These are phyloP conservation scores for Beauveria sp. DNA, from an alignment of 2,329 filamentous ascomycete species.

Conservation along the genomic window DNA sequence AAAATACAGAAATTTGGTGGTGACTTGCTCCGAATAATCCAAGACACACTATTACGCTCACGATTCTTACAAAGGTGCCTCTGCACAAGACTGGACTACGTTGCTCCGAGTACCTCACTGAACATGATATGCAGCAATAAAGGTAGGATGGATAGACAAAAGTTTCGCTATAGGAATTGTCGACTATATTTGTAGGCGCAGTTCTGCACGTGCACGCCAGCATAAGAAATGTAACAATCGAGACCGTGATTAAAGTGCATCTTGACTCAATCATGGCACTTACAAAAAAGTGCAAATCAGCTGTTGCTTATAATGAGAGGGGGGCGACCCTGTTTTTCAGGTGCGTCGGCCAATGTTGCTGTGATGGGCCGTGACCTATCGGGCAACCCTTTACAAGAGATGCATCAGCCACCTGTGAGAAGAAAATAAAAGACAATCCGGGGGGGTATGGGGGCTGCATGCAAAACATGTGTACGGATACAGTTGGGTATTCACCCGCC, in stretches of 20 bases:
- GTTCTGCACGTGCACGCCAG: no score
- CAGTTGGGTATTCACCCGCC: no score
- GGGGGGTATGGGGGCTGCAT: background rate
- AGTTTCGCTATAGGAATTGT: no score
- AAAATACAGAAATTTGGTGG: no score
- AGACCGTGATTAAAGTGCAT: background rate
- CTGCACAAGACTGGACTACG: no score
- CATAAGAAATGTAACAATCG: no score
- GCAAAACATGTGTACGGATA: background rate
- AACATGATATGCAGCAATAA: no score
- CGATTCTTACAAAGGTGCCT: no score
- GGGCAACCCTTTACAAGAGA: background rate
- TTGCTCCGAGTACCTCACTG: no score
- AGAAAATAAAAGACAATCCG: background rate
- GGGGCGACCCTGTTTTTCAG: background rate
- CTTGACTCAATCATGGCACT: background rate
- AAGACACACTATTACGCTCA: no score
- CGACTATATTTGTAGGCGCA: no score
- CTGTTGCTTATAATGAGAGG: background rate
- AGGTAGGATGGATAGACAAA: background rate
- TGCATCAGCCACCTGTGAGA: background rate
- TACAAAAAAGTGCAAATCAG: background rate
- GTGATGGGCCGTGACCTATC: background rate
- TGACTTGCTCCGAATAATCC: no score
- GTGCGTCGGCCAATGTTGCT: background rate